Conservation (phyloP, 768 basidiomycete genomes). For the Lactarius vividus region DNA sequence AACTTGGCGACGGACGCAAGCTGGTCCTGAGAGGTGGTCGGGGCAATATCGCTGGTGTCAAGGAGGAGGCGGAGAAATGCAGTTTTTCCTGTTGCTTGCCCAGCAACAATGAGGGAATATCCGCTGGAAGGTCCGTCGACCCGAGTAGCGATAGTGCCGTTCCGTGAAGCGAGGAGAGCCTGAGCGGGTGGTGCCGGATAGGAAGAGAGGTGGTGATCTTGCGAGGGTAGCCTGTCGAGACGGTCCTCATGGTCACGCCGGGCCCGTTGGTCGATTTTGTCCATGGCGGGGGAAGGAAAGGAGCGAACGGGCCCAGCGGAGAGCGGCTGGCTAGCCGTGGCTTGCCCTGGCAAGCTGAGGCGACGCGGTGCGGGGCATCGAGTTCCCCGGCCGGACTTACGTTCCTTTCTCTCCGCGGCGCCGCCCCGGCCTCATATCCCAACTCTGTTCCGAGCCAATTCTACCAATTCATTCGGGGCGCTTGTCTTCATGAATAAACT, state of each 20-base stretch:
- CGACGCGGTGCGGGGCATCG: constrained; percentile 27
- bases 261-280: constrained; percentile 51
- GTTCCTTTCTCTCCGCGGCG: constrained; percentile 29
- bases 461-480: constrained; percentile 19
- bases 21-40: constrained; percentile 65
- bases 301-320: constrained; percentile 31
- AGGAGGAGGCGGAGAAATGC: constrained; percentile 83
- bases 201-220: constrained; percentile 29
- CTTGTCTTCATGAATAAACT: background rate
- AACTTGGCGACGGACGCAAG: constrained; percentile 79
- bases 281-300: constrained; percentile 50
- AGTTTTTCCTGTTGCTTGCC: constrained; percentile 81
- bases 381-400: constrained; percentile 29
- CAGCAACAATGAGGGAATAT: constrained; percentile 78
- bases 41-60: constrained; percentile 71
- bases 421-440: constrained; percentile 27
- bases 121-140: constrained; percentile 40
- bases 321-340: constrained; percentile 59
- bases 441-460: constrained; percentile 17
- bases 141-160: constrained; percentile 32
- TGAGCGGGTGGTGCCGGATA: constrained; percentile 32
- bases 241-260: constrained; percentile 45
- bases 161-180: constrained; percentile 32
- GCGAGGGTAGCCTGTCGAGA: constrained; percentile 28
- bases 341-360: constrained; percentile 24